Evolutionary conservation across 2,329 filamentous ascomycete species (phyloP).

Genomic region (Madurella mycetomatis): DNA sequence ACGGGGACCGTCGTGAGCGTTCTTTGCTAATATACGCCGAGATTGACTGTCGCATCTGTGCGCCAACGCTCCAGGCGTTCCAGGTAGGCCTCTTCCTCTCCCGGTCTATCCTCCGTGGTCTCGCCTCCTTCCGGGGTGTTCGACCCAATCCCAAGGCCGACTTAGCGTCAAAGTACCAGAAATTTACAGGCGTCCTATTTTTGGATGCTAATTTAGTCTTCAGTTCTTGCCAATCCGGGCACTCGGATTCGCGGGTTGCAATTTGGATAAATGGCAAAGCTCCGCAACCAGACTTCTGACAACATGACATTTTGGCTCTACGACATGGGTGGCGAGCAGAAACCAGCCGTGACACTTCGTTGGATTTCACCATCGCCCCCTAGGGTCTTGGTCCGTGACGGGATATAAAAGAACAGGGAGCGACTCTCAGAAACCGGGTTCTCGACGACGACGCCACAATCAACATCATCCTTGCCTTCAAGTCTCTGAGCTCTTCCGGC

Average conservation of each 20-base stretch:
- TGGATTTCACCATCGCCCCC: not conserved
- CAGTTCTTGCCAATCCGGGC: constrained; percentile 24
- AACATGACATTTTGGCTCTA: constrained; percentile 8
- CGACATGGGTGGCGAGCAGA: constrained; percentile 15
- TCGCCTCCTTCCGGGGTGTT: constrained; percentile 5
- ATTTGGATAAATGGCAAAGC: constrained; percentile 28
- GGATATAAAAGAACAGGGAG: not conserved
- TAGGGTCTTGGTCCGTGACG: not conserved
- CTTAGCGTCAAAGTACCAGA: constrained; percentile 4
- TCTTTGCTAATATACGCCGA: constrained; percentile 14
- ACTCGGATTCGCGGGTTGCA: constrained; percentile 24
- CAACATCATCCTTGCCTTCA: not conserved
- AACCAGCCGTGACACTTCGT: not conserved
- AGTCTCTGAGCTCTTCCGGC: not conserved
- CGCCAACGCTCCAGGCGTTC: not conserved
- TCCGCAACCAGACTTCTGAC: constrained; percentile 20
- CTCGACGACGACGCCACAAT: not conserved
- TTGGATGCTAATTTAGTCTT: constrained; percentile 23
- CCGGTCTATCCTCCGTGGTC: constrained; percentile 8
- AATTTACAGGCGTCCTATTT: constrained; percentile 19
- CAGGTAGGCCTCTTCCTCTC: constrained; percentile 8
- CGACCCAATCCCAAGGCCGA: constrained; percentile 1
- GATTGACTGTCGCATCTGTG: constrained; percentile 14
- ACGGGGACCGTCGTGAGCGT: constrained; percentile 1
- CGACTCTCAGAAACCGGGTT: not conserved